Evolutionary conservation across 257 asterid species (phyloP), one percentile per base, ranked within the genome.

Genomic region (Salvia hispanica): DNA sequence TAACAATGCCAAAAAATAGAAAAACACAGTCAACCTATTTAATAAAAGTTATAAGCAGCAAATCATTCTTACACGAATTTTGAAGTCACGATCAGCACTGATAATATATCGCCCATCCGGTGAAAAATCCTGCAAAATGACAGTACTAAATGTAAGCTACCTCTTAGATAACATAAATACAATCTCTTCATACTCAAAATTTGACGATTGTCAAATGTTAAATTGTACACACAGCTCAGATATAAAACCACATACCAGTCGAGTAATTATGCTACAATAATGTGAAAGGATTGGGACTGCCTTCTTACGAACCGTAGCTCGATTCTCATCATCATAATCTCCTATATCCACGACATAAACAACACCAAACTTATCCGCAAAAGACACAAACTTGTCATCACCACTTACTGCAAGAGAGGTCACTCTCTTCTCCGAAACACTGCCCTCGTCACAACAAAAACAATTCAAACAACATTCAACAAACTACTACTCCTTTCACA

Each of bases 1-100:
- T 55, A 48, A 72, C 31, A 13, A 12, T 70, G 21, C 40, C 8
- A 25, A 37, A 18, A 57, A 72, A 52, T 12, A 31, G 54, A 31
- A 60, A 21, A 16, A 37, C 59, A 72, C 5, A 33, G 37, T 9
- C 9, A 48, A 72, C 34, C 50, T 33, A 69, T 61, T 45, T 51
- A 67, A 14, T 39, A 14, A 16, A 31, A 25, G 31, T 13, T 44
- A 55, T 40, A 28, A 59, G 64, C 44, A 56, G 46, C 11, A 73
- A 55, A 65, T 40, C 74, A 10, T 50, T 57, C 42, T 77, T 87
- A 94, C 99, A 56, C 99, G 96, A 71, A 89, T 94, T 84, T 94
- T 94, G 79, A 83, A 91, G 85, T 94, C 99, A 47, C 99, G 89
- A 52, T 94, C 98, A 14, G 98, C 92, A 74, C 93, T 88, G 59